phyloP scores from a whole-genome alignment of 805 yeast species.

The Starmerella powellii region DNA sequence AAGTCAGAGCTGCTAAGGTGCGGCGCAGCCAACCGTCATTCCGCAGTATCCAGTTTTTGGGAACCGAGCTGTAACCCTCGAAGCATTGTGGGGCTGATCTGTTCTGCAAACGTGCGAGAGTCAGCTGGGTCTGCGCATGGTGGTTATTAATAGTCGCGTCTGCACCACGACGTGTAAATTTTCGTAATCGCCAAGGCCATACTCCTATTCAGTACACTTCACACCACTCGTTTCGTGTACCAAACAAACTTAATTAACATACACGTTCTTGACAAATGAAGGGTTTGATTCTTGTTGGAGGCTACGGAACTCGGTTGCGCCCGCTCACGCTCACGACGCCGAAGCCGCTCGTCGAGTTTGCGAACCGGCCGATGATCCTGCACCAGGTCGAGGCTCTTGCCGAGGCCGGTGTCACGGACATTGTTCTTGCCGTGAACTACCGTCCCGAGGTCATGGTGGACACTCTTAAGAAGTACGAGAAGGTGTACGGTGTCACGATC shows the following conservation, averaged over 20 bases:
- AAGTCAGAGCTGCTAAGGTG: too few species aligned
- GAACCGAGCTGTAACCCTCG: too few species aligned
- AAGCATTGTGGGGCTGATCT: too few species aligned
- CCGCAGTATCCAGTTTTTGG: too few species aligned
- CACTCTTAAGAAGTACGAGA: conserved; percentile 85
- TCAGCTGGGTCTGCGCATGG: not conserved
- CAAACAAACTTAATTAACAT: not conserved
- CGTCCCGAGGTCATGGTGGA: conserved; percentile 99
- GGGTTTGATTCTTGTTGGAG: conserved; percentile 97
- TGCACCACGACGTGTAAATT: conserved; percentile 12
- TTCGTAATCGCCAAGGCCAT: conserved; percentile 7
- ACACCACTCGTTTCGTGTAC: too few species aligned
- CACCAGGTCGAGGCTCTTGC: conserved; percentile 98
- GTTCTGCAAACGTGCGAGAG: too few species aligned
- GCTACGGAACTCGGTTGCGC: conserved; percentile 99
- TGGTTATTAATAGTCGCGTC: conserved; percentile 17
- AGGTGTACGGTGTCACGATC: conserved; percentile 84
- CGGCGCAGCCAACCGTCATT: too few species aligned
- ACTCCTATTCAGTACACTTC: not conserved
- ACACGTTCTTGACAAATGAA: conserved; percentile 40
- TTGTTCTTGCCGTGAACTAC: conserved; percentile 96
- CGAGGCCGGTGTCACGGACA: conserved; percentile 96
- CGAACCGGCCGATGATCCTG: conserved; percentile 96
- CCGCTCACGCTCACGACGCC: conserved; percentile 92
- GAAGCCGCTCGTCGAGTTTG: conserved; percentile 95